These are phyloP conservation scores for Zasmidium angulare DNA, from an alignment of 2,329 filamentous ascomycete species.

Conservation along the genomic window DNA sequence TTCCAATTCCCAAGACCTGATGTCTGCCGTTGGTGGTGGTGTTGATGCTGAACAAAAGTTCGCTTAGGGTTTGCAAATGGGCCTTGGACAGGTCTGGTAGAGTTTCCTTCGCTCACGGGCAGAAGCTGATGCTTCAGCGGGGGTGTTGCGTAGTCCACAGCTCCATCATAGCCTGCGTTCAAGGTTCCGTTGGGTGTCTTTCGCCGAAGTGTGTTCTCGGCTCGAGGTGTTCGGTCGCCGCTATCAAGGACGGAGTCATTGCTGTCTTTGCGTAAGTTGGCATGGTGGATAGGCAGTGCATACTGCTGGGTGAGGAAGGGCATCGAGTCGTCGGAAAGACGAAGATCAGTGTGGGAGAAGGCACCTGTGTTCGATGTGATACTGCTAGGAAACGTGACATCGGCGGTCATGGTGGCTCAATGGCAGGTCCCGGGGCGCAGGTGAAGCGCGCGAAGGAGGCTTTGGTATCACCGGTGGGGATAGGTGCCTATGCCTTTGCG, in stretches of 20 bases:
- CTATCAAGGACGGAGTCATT: conserved; percentile 16
- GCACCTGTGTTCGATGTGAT: conserved; percentile 17
- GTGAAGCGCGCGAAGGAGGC: conserved; percentile 18
- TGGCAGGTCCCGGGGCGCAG: conserved; percentile 5
- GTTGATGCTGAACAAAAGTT: conserved; percentile 31
- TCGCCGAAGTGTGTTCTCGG: conserved; percentile 78
- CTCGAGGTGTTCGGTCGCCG: conserved; percentile 32
- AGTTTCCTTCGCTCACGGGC: conserved; percentile 51
- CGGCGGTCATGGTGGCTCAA: conserved; percentile 31
- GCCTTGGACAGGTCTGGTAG: conserved; percentile 34
- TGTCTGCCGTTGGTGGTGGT: conserved; percentile 31
- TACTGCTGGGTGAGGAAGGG: conserved; percentile 32
- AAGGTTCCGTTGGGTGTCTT: conserved; percentile 96
- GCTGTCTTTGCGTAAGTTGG: conserved; percentile 13
- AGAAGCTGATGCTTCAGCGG: conserved; percentile 78
- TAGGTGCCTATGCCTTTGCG: conserved; percentile 38
- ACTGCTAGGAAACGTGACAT: conserved; percentile 23
- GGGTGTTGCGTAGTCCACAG: conserved; percentile 38
- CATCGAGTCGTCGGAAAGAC: conserved; percentile 22
- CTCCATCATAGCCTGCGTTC: conserved; percentile 86
- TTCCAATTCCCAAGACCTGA: conserved; percentile 16
- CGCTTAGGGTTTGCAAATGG: conserved; percentile 25
- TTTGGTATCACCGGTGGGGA: conserved; percentile 31
- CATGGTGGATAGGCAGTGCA: conserved; percentile 33
- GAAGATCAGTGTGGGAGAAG: conserved; percentile 10